Evolutionary conservation across 192 early-diverging fungal species (phyloP), one percentile per base, ranked within the genome.

Genomic region (Podochytrium sp.): DNA sequence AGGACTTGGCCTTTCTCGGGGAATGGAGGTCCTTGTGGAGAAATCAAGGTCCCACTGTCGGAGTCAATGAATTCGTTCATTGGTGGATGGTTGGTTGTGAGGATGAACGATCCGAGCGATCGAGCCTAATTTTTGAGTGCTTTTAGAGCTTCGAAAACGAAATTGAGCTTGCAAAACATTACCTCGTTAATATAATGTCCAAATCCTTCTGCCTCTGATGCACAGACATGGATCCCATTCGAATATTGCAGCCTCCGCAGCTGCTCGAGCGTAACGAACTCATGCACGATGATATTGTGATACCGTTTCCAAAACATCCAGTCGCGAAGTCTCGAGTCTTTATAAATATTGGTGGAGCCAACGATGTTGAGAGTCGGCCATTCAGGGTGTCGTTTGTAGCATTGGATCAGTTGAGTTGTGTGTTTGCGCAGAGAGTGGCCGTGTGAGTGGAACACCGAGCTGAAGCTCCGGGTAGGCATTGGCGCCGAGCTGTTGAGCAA

Each of bases 141-240:
- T n/a, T n/a, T n/a, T n/a, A n/a, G n/a, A n/a, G n/a, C n/a, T n/a
- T n/a, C n/a, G n/a, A n/a, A n/a, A n/a, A n/a, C n/a, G n/a, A n/a
- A n/a, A n/a, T n/a, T n/a, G n/a, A n/a, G n/a, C n/a, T n/a, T n/a
- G n/a, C n/a, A n/a, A n/a, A n/a, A n/a, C n/a, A n/a, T n/a, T 38
- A 37, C 67, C 23, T 70, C 67, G 52, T 70, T 70, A 20, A 70
- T 70, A 29, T 70, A 70, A 41, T 70, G 67, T 14, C 67, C 67
- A 57, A 40, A 70, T 38, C 67, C 67, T 42, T 70, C 67, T 33
- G 14, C 7, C 2, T 5, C 7, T 14, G 41, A 47, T 6, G 23
- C 7, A 47, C 63, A 65, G 5, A 65, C 29, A 47, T 65, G 63
- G 20, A 65, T 42, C 0, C 63, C 63, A 29, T 65, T 25, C 27